Base-by-base conservation (phyloP, 805 yeast genomes). In the Kodamaea lidongshanica region DNA sequence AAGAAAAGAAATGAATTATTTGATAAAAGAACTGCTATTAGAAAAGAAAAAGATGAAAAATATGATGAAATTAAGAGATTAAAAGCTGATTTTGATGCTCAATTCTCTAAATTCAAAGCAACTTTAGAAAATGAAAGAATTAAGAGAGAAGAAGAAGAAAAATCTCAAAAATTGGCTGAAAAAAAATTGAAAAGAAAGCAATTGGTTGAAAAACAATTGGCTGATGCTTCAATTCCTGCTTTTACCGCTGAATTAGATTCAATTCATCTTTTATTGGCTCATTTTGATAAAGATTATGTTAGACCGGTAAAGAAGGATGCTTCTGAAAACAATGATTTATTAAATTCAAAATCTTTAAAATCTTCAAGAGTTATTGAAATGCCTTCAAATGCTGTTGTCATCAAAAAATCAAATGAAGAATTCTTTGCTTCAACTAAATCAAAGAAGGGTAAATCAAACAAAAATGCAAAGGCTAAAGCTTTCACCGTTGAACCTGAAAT, bases 141-240 rank as follows among this genome's bases (percentile, higher is more conserved):
- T 56, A 76, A 67, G 55, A 73, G 84, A 54, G 77, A 72, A 35
- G 79, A 73, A 56, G 84, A 79, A 53, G 77, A 77, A 62, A 76
- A 78, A 54, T 67, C 50, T 34, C 52, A 55, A 48, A 47, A 71
- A 53, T 73, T 58, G 23, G 71, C 69, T 44, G 70, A 70, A 42
- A 74, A 69, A 52, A 62, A 66, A 38, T 66, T 61, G 42, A 68
- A 68, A 48, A 64, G 71, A 54, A 70, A 69, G 59, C 76, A 69
- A 46, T 30, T 32, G 15, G 81, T 79, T 34, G 85, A 84, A 45
- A 67, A 73, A 50, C 75, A 74, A 49, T 74, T 83, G 65, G 71
- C 76, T 30, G 82, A 76, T 40, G 87, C 87, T 27, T 74, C 82
- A 16, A 61, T 61, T 45, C 95, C 97, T 16, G 97, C 96, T 16